A percentile compares a stretch with the other conserved stretches of the same genome.
phyloP scores from a whole-genome alignment of 148 eudicot species.

The Nepenthes gracilis region DNA sequence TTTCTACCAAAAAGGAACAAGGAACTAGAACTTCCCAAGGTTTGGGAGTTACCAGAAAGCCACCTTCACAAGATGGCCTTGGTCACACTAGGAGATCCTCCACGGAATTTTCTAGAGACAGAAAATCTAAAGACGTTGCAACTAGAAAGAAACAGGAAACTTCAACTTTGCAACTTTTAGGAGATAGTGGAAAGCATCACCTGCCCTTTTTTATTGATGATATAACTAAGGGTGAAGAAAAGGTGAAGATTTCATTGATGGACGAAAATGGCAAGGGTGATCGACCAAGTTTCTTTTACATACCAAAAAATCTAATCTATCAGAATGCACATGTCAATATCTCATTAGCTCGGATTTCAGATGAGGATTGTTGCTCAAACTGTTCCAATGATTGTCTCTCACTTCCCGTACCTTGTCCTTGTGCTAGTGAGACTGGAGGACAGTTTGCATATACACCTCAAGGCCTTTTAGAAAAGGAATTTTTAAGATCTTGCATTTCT shows the following conservation, averaged over 20 bases:
- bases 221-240: constrained; percentile 50
- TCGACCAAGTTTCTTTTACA: constrained; percentile 38
- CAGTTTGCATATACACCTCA: constrained; percentile 59
- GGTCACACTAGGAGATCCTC: not conserved
- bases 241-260: constrained; percentile 38
- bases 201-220: constrained; percentile 20
- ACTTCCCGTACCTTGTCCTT: constrained; percentile 48
- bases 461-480: constrained; percentile 43
- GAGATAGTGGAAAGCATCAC: constrained; percentile 8
- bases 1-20: constrained; percentile 11
- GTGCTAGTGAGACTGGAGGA: constrained; percentile 57
- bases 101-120: not conserved
- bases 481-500: constrained; percentile 25
- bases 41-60: constrained; percentile 5
- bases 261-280: constrained; percentile 24
- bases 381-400: constrained; percentile 57
- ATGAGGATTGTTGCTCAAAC: constrained; percentile 47
- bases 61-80: not conserved
- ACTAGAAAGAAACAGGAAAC: constrained; percentile 10
- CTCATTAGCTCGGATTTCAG: constrained; percentile 54
- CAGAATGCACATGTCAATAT: constrained; percentile 47
- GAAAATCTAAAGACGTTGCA: constrained; percentile 5
- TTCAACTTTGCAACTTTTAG: constrained; percentile 7
- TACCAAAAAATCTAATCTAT: constrained; percentile 30
- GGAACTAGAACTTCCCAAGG: constrained; percentile 7